These are phyloP conservation scores for Fraxinus cuspidata DNA, from an alignment of 257 asterid species.

Conservation along the genomic window DNA sequence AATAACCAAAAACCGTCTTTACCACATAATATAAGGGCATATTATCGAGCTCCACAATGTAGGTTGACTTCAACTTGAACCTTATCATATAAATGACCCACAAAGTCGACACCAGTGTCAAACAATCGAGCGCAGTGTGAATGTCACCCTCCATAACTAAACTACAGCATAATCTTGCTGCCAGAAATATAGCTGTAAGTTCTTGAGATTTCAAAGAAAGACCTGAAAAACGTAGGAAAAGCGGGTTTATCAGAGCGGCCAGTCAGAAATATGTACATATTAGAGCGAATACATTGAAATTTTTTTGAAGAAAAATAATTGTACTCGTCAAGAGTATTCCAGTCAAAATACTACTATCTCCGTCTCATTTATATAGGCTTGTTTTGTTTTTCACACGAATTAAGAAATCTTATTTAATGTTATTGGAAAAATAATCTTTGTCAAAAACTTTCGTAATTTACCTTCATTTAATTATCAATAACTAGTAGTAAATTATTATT, in stretches of 20 bases:
- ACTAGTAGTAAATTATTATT: no score
- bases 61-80: slow-evolving; percentile 69
- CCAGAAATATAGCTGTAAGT: slow-evolving; percentile 82
- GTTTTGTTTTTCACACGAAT: no score
- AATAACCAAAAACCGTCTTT: slow-evolving; percentile 3
- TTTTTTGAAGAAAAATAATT: no score
- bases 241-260: no score
- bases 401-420: no score
- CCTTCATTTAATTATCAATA: no score
- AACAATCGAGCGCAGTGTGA: slow-evolving; percentile 80
- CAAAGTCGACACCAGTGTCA: slow-evolving; percentile 75
- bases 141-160: slow-evolving; percentile 73
- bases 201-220: slow-evolving; percentile 89
- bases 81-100: slow-evolving; percentile 92
- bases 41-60: slow-evolving; percentile 64
- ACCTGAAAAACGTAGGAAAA: slow-evolving; percentile 40
- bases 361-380: no score
- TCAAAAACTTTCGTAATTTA: no score
- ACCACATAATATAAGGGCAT: slow-evolving; percentile 74
- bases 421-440: no score
- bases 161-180: slow-evolving; percentile 68
- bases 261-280: not conserved
- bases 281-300: not conserved
- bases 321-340: not conserved
- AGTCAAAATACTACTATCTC: no score